Evolutionary conservation across 2,329 filamentous ascomycete genomes (phyloP).

Genomic region (Cladosporium sp.): DNA sequence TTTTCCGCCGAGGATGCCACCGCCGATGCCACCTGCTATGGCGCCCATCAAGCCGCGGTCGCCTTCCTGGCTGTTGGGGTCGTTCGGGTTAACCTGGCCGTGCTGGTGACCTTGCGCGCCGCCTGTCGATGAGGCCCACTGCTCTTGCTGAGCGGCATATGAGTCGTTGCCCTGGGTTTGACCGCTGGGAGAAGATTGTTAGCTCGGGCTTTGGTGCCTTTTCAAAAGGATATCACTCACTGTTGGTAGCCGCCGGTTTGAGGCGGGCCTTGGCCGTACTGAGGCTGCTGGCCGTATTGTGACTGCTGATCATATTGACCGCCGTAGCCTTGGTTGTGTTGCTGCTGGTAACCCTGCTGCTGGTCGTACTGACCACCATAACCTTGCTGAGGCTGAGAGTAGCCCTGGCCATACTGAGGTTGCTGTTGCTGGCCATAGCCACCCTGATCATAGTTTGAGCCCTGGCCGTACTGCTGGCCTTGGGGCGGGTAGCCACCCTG

Average conservation of each 20-base stretch:
- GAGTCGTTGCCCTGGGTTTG: constrained; percentile 25
- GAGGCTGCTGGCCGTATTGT: constrained; percentile 20
- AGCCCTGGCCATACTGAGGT: constrained; percentile 17
- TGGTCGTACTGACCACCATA: constrained; percentile 3
- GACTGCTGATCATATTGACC: constrained; percentile 13
- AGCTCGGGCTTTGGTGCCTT: not conserved
- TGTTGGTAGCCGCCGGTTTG: constrained; percentile 27
- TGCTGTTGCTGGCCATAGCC: constrained; percentile 17
- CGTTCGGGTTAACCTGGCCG: constrained; percentile 35
- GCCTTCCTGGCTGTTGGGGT: constrained; percentile 45
- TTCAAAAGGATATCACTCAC: not conserved
- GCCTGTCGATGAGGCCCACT: constrained; percentile 26
- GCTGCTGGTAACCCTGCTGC: constrained; percentile 19
- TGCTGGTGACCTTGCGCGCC: constrained; percentile 34
- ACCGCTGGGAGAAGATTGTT: constrained; percentile 11
- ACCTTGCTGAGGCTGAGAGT: constrained; percentile 12
- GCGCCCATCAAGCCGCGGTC: constrained; percentile 57
- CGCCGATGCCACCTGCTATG: constrained; percentile 54
- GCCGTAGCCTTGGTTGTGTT: constrained; percentile 18
- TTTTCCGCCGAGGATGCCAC: constrained; percentile 53
- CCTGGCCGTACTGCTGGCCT: constrained; percentile 21
- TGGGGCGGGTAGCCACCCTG: constrained; percentile 20
- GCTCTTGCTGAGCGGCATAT: constrained; percentile 12
- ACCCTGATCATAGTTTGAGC: constrained; percentile 21
- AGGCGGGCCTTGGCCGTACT: constrained; percentile 19